phyloP scores from a whole-genome alignment of 2,329 filamentous ascomycete genomes.

The Aspergillus tubingensis region DNA sequence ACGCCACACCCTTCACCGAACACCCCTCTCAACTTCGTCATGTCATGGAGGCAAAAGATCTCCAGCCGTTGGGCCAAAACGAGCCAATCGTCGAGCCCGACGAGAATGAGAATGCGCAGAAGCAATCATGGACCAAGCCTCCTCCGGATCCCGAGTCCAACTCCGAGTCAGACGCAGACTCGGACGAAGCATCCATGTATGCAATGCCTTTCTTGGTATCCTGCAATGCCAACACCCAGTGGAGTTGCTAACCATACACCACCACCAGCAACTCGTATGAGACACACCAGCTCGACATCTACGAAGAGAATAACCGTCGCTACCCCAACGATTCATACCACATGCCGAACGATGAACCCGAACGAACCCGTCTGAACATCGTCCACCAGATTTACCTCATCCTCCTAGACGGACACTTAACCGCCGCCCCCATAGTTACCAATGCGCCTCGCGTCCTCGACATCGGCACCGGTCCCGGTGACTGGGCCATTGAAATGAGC shows the following conservation, averaged over 20 bases:
- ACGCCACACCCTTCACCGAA: constrained; percentile 1
- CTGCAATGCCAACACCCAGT: neutral
- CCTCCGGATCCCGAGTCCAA: neutral
- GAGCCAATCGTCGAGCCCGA: constrained; percentile 16
- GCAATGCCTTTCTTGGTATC: constrained; percentile 6
- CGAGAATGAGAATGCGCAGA: constrained; percentile 11
- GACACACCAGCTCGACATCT: constrained; percentile 52
- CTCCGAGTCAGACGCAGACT: constrained; percentile 18
- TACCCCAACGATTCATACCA: constrained; percentile 65
- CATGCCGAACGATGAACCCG: constrained; percentile 67
- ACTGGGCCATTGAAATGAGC: constrained; percentile 54
- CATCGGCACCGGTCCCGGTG: constrained; percentile 52
- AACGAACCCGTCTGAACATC: constrained; percentile 64
- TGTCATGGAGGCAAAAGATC: constrained; percentile 30
- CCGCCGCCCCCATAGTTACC: constrained; percentile 32
- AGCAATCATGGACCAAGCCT: constrained; percentile 12
- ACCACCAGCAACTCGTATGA: constrained; percentile 37
- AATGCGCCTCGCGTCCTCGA: constrained; percentile 38
- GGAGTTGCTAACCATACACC: constrained; percentile 10
- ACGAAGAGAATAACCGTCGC: constrained; percentile 61
- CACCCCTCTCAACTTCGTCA: constrained; percentile 21
- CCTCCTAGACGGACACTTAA: constrained; percentile 37
- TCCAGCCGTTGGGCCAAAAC: constrained; percentile 20
- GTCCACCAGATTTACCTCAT: constrained; percentile 64
- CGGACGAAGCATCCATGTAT: constrained; percentile 30